Conservation (phyloP, 768 basidiomycete species). For the Auriscalpium vulgare region DNA sequence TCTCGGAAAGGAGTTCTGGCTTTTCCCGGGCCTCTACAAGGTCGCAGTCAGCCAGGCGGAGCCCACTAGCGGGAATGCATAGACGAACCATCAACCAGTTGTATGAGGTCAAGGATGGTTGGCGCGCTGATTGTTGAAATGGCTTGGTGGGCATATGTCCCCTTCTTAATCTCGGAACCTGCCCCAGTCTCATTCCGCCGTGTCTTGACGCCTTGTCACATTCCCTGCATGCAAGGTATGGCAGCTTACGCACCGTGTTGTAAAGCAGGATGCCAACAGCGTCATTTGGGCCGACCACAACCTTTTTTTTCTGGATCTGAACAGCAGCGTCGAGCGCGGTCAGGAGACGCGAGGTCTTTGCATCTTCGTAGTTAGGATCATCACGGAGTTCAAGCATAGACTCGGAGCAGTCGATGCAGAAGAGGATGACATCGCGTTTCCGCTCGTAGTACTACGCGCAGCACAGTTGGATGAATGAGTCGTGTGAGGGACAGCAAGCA, state of each 20-base stretch:
- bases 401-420: conserved; percentile 89
- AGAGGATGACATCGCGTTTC: conserved; percentile 83
- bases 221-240: background rate
- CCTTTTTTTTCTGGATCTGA: conserved; percentile 85
- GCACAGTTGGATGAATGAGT: conserved; percentile 1
- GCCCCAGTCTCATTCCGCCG: conserved; percentile 31
- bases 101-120: conserved; percentile 71
- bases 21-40: conserved; percentile 57
- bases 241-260: conserved; percentile 64
- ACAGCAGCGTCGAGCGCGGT: conserved; percentile 76
- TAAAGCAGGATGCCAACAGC: conserved; percentile 86
- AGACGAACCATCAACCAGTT: conserved; percentile 64
- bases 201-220: conserved; percentile 13
- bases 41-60: conserved; percentile 3
- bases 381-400: conserved; percentile 78
- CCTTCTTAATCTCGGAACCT: conserved; percentile 56
- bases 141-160: conserved; percentile 66
- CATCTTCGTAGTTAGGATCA: conserved; percentile 55
- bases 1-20: conserved; percentile 42
- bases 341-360: conserved; percentile 68
- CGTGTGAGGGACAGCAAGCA: conserved; percentile 2
- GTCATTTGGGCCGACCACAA: conserved; percentile 82
- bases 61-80: background rate
- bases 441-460: conserved; percentile 54
- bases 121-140: conserved; percentile 74